Base-by-base conservation (phyloP, 2,329 filamentous ascomycete species). In the Periglandula ipomoeae region DNA sequence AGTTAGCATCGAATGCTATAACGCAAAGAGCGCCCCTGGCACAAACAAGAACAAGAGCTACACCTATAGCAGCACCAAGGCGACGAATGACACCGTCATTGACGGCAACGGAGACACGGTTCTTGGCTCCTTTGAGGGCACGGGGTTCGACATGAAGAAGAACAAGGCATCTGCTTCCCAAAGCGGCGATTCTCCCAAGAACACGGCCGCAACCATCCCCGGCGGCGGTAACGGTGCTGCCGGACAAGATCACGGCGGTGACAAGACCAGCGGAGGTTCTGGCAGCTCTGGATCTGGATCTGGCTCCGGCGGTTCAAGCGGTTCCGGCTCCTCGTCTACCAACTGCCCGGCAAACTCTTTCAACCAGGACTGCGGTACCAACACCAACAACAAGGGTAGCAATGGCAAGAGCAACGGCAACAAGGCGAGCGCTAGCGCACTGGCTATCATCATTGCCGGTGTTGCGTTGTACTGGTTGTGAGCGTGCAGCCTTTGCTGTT, bases 1-100 rank as follows among this genome's bases (percentile, higher is more conserved):
- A 48, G 80, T 98, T 51, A 76, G 73, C n/a, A 82, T 97, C 32
- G 71, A 89, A 56, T 98, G 93, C 82, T 97, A 87, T 74, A 77
- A 90, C 57, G 73, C 77, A 30, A 65, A 69, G 48, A 67, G 56
- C 17, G 60, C 63, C 0, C 82, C 88, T 3, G 93, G 91, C 26
- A 75, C 78, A 20, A 85, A 82, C 66, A 79, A 75, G 48, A 79
- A 80, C 55, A 77, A 73, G 56, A 83, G 84, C 22, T 98, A 97
- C 75, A 78, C 81, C 56, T 95, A 87, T 74, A 84, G 77, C 53
- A 72, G 79, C 59, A 59, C 64, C 20, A 66, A 67, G 1, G 87
- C 76, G 49, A 84, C 85, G 50, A 91, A 95, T 70, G 71, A 85
- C 66, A 87, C 88, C 1, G 78, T 97, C 50, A 70, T 82, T 46